Evolutionary conservation across 2,329 filamentous ascomycete species (phyloP), one percentile per base, ranked within the genome.

Genomic region (Leptodontidium sp.): DNA sequence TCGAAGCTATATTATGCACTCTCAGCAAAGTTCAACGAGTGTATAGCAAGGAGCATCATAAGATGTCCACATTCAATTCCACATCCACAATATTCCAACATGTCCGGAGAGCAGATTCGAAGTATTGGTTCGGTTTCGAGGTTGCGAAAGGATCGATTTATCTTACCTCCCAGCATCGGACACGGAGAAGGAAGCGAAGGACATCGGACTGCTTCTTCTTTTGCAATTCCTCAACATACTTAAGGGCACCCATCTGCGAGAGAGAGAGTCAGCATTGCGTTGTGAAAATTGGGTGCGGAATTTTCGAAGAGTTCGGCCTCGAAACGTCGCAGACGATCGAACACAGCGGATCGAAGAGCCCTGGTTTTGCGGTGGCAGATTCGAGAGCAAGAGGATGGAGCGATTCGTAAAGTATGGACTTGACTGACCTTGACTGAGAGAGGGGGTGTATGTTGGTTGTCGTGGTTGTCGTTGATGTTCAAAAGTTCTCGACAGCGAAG

Each of bases 181-280:
- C 94, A 85, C 94, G 95, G 86, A 98, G 93, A 87, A 99, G 92
- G 91, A 99, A 99, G 88, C 94, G 94, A 88, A 98, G 93, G 83
- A 99, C 92, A 90, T 99, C 96, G 85, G 93, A 97, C 92, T 99
- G 96, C 94, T 99, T 99, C 93, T 97, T 98, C 94, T 99, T 98
- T 86, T 98, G 94, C 88, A 99, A 92, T 91, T 99, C 96, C 91
- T 99, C 97, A 87, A 99, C 93, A 89, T 97, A 99, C 89, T 99
- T 99, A 86, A 98, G 93, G 89, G 95, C 95, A 93, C 96, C 96
- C 96, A 77, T 77, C 69, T 72, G 65, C 58, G 59, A 53, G 45
- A 57, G 35, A 17, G 21, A 9, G 4, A 17, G 61, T 67, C 38
- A 61, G 57, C 47, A 32, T 24, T 26, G 45, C n/a, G 50, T 40